A percentile compares a stretch with the other conserved stretches of the same genome.
Conservation (phyloP, 2,329 filamentous ascomycete genomes). For the Bipolaris sorokiniana region DNA sequence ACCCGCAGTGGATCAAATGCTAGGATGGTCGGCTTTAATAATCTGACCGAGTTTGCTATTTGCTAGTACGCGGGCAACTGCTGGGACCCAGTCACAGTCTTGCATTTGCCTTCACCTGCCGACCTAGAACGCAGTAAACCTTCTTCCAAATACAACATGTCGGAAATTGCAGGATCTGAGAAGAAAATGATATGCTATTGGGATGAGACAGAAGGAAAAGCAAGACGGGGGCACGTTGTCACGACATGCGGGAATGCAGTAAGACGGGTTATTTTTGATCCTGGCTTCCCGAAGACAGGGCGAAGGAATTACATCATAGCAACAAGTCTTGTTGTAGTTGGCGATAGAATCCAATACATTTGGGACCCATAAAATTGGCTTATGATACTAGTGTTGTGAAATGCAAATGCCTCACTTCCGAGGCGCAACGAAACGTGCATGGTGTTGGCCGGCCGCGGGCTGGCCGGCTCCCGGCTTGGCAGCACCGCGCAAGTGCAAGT, state of each 20-base stretch:
- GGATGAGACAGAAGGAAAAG: too few relatives aligned
- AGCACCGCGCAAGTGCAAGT: slow-evolving; percentile 3
- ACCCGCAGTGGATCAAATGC: slow-evolving; percentile 3
- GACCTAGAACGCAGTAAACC: too few relatives aligned
- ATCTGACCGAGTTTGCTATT: slow-evolving; percentile 1
- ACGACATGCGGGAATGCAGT: neutral
- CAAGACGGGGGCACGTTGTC: neutral
- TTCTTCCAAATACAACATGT: neutral
- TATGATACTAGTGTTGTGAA: neutral
- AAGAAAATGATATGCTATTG: neutral
- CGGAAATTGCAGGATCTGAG: too few relatives aligned
- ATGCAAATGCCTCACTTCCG: neutral
- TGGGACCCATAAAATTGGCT: too few relatives aligned
- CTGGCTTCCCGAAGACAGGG: neutral
- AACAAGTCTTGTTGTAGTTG: neutral
- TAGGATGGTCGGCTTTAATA: neutral
- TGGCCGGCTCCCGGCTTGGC: slow-evolving; percentile 22
- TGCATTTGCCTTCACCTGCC: neutral
- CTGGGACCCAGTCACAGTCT: neutral
- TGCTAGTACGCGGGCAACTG: neutral
- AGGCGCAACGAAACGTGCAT: neutral
- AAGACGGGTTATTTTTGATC: neutral
- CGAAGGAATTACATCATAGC: neutral
- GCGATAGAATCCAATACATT: neutral
- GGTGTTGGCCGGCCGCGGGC: neutral